Conservation (phyloP, 2,329 filamentous ascomycete genomes). For the Plectosphaerella plurivora region DNA sequence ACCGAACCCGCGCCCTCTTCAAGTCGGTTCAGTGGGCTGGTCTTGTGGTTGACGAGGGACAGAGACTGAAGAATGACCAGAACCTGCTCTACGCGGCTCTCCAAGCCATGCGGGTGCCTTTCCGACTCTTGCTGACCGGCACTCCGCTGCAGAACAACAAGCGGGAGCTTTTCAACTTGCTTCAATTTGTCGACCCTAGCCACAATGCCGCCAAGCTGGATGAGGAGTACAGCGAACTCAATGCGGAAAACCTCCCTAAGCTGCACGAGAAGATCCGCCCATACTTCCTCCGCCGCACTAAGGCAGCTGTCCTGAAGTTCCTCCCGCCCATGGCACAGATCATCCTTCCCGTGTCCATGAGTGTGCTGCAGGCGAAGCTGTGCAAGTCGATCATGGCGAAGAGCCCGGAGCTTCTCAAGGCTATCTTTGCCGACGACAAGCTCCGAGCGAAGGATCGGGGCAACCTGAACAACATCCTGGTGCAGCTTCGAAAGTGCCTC, state of each 20-base stretch:
- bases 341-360: slow-evolving; percentile 95
- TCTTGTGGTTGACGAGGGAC: slow-evolving; percentile 90
- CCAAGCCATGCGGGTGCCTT: slow-evolving; percentile 69
- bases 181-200: slow-evolving; percentile 82
- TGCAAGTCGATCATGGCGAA: slow-evolving; percentile 92
- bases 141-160: slow-evolving; percentile 96
- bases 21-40: slow-evolving; percentile 75
- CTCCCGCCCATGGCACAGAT: slow-evolving; percentile 91
- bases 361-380: slow-evolving; percentile 84
- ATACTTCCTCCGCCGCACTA: slow-evolving; percentile 71
- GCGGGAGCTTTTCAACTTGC: slow-evolving; percentile 89
- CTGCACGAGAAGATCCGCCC: slow-evolving; percentile 80
- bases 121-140: slow-evolving; percentile 81
- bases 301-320: slow-evolving; percentile 85
- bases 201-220: slow-evolving; percentile 71
- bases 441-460: slow-evolving; percentile 69
- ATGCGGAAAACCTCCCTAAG: slow-evolving; percentile 73
- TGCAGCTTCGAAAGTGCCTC: slow-evolving; percentile 90
- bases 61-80: slow-evolving; percentile 90
- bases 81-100: slow-evolving; percentile 76
- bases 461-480: slow-evolving; percentile 87
- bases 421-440: slow-evolving; percentile 70
- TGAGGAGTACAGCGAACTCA: slow-evolving; percentile 69
- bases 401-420: slow-evolving; percentile 81
- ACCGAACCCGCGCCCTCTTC: slow-evolving; percentile 62